These are phyloP conservation scores for Kockovaella imperatae DNA, from an alignment of 768 basidiomycete genomes.

Conservation along the genomic window DNA sequence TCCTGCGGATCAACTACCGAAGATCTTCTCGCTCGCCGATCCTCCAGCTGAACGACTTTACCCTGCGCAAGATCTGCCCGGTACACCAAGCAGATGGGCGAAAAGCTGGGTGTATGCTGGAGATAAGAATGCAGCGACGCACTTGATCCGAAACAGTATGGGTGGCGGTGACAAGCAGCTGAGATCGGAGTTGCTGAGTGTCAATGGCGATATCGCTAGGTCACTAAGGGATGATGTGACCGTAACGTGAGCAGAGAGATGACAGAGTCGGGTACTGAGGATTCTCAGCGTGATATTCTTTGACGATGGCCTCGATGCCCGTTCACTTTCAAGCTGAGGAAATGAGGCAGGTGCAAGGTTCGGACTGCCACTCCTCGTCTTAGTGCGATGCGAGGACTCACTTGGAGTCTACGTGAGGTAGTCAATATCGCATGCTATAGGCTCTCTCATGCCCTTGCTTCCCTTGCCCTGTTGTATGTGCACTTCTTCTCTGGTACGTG, in stretches of 20 bases:
- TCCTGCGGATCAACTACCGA: conserved; percentile 24
- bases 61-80: conserved; percentile 30
- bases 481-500: no score
- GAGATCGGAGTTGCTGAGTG: conserved; percentile 35
- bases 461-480: no score
- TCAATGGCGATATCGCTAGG: conserved; percentile 29
- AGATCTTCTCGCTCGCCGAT: conserved; percentile 14
- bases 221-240: conserved; percentile 43
- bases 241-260: conserved; percentile 31
- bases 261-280: no score
- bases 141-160: conserved; percentile 41
- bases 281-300: conserved; percentile 2
- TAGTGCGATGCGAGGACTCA: no score
- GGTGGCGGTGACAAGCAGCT: conserved; percentile 29
- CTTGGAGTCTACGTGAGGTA: no score
- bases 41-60: conserved; percentile 16
- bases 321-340: neutral
- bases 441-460: no score
- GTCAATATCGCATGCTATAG: no score
- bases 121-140: conserved; percentile 42
- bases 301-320: neutral
- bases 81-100: conserved; percentile 1
- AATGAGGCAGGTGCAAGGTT: no score
- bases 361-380: no score
- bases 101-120: conserved; percentile 37